phyloP scores from a whole-genome alignment of 495 filamentous ascomycete species.

The Cudoniella acicularis region DNA sequence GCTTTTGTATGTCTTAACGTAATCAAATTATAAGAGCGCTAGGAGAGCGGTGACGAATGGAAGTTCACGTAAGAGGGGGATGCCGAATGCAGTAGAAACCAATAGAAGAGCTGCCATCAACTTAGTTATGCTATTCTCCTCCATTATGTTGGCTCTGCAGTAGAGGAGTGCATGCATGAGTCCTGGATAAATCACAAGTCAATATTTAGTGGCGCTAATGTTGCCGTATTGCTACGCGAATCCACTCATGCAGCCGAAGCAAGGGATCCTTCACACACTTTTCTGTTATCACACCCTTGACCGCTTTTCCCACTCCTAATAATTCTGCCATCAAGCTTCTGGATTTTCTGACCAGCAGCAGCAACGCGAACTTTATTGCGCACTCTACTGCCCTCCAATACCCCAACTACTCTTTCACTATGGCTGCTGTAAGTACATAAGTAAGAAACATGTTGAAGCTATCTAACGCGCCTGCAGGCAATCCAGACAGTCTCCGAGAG shows the following conservation, averaged over 20 bases:
- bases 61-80: not conserved
- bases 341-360: not conserved
- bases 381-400: not conserved
- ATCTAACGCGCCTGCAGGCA: constrained; percentile 45
- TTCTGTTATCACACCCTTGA: not conserved
- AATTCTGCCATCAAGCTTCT: not conserved
- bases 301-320: not conserved
- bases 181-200: not conserved
- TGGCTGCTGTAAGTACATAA: not conserved
- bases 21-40: not conserved
- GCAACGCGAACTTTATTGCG: not conserved
- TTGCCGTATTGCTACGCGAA: no score
- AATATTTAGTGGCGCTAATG: no score
- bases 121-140: no score
- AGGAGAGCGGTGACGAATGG: not conserved
- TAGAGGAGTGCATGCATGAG: not conserved
- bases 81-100: not conserved
- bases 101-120: not conserved
- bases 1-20: not conserved
- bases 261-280: not conserved
- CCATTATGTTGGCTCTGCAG: not conserved
- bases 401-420: not conserved
- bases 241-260: no score
- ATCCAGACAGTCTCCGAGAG: constrained; percentile 92
- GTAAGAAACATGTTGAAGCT: not conserved